These are phyloP conservation scores for Starmerella vaccinii DNA, from an alignment of 805 yeast species.

Conservation along the genomic window DNA sequence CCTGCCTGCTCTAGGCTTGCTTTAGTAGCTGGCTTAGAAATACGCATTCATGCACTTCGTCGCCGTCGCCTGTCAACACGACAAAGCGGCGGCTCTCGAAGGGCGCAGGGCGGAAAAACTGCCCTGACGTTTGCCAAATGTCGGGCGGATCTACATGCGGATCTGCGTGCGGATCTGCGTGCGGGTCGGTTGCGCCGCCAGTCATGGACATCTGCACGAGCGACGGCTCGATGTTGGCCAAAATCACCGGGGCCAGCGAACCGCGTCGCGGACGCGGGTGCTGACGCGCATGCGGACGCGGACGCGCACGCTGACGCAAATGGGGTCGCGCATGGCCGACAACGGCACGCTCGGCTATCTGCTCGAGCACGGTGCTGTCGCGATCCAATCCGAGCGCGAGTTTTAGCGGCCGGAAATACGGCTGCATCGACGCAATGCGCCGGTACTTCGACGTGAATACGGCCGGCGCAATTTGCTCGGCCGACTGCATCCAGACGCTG, in stretches of 20 bases:
- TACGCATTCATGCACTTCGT: conserved; percentile 10
- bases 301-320: neutral
- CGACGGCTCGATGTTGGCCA: too few relatives aligned
- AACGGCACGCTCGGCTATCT: conserved; percentile 3
- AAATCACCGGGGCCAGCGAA: too few relatives aligned
- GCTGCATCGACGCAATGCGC: conserved; percentile 1
- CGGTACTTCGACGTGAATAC: conserved; percentile 6
- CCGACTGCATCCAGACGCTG: neutral
- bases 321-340: neutral
- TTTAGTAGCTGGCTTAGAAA: conserved; percentile 1
- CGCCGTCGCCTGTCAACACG: conserved; percentile 1
- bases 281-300: too few relatives aligned
- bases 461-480: conserved; percentile 12
- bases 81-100: conserved; percentile 11
- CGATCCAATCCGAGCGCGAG: neutral
- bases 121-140: neutral
- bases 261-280: too few relatives aligned
- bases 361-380: neutral
- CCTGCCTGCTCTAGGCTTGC: neutral
- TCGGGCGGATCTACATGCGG: too few relatives aligned
- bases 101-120: neutral
- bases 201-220: too few relatives aligned
- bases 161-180: too few relatives aligned
- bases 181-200: too few relatives aligned
- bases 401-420: conserved; percentile 10